Conservation (phyloP, 2,329 filamentous ascomycete genomes). For the Alternaria sp. region DNA sequence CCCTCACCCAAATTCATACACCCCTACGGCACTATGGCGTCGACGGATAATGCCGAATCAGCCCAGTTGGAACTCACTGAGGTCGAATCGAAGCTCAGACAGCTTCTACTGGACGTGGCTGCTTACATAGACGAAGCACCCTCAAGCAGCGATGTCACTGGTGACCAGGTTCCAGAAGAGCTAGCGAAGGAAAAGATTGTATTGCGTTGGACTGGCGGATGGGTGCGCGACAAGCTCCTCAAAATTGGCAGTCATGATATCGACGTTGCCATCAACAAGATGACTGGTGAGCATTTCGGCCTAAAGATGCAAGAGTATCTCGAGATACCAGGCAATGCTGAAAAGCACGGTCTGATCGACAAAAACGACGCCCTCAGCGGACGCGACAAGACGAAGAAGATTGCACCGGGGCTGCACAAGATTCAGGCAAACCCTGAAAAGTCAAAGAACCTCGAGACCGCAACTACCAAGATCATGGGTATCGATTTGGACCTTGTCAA, state of each 20-base stretch:
- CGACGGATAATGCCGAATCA: slow-evolving; percentile 15
- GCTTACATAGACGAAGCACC: slow-evolving; percentile 64
- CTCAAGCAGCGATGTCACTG: slow-evolving; percentile 33
- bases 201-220: slow-evolving; percentile 82
- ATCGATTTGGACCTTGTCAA: slow-evolving; percentile 95
- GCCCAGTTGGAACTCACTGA: slow-evolving; percentile 66
- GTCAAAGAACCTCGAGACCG: slow-evolving; percentile 93
- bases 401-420: slow-evolving; percentile 78
- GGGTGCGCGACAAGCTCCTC: slow-evolving; percentile 85
- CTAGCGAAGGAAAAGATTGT: slow-evolving; percentile 57
- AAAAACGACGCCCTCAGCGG: slow-evolving; percentile 45
- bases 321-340: slow-evolving; percentile 63
- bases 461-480: slow-evolving; percentile 82
- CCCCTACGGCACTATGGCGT: slow-evolving; percentile 40
- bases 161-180: slow-evolving; percentile 51
- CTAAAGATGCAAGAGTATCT: slow-evolving; percentile 72
- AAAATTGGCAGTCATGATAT: slow-evolving; percentile 78
- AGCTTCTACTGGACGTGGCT: slow-evolving; percentile 84
- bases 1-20: slow-evolving; percentile 25
- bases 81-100: slow-evolving; percentile 73
- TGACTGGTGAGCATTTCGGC: slow-evolving; percentile 83
- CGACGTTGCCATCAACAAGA: slow-evolving; percentile 82
- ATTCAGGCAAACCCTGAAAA: slow-evolving; percentile 93
- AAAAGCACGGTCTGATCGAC: slow-evolving; percentile 63
- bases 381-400: slow-evolving; percentile 60